phyloP scores from a whole-genome alignment of 1,284 basidiomycete genomes.

The Sporisorium sorghi region DNA sequence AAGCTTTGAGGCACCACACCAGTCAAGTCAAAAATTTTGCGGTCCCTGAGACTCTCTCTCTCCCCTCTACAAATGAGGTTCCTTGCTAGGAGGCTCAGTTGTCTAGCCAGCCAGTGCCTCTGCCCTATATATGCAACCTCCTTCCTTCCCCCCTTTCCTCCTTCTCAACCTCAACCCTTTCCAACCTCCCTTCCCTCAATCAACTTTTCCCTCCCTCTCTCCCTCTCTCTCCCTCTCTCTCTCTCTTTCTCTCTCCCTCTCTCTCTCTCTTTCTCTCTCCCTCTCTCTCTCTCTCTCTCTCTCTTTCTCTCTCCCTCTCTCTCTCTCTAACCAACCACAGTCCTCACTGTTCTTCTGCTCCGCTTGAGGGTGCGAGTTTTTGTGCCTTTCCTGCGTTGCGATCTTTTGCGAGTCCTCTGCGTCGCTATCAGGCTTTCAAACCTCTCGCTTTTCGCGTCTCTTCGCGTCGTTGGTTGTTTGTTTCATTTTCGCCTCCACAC shows the following conservation, averaged over 20 bases:
- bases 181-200: background rate
- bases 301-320: background rate
- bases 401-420: background rate
- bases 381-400: background rate
- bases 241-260: background rate
- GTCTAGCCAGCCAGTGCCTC: background rate
- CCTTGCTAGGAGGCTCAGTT: background rate
- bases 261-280: background rate
- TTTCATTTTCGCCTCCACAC: constrained; percentile 1
- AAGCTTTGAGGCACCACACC: constrained; percentile 14
- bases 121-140: background rate
- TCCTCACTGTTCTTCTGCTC: background rate
- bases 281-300: background rate
- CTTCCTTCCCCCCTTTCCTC: background rate
- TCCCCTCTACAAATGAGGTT: background rate
- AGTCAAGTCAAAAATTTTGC: constrained; percentile 2
- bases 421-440: background rate
- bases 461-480: constrained; percentile 3
- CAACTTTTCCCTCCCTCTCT: background rate
- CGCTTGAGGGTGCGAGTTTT: background rate
- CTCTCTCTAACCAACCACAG: background rate
- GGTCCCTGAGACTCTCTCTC: background rate
- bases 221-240: background rate
- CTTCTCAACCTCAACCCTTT: background rate
- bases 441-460: constrained; percentile 11